These are phyloP conservation scores for Yarrowia sp. DNA, from an alignment of 805 yeast species.

Conservation along the genomic window DNA sequence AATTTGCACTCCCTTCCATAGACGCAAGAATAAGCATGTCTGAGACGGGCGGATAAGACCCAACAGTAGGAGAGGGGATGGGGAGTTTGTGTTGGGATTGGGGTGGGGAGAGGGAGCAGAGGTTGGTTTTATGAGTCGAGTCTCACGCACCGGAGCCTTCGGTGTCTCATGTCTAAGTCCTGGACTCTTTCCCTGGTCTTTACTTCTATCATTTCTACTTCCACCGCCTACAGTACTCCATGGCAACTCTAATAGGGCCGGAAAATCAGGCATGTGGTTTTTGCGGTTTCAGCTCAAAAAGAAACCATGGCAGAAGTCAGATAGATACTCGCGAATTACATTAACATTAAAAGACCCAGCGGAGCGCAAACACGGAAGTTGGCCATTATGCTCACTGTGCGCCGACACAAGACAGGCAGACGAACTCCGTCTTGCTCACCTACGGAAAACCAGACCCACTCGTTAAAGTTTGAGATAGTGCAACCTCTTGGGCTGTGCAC, in stretches of 20 bases:
- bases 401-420: no score
- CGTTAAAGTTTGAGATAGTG: slow-evolving; percentile 29
- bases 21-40: neutral
- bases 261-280: slow-evolving; percentile 6
- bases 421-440: no score
- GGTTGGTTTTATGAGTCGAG: no score
- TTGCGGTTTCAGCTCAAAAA: slow-evolving; percentile 5
- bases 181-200: no score
- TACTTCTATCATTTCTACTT: no score
- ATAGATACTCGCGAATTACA: neutral
- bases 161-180: no score
- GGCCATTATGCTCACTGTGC: no score
- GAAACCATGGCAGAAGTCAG: neutral
- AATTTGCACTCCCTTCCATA: slow-evolving; percentile 3
- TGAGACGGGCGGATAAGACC: slow-evolving; percentile 9
- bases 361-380: no score
- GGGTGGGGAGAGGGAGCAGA: no score
- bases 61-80: neutral
- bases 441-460: neutral
- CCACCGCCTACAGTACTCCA: no score
- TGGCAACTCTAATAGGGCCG: slow-evolving; percentile 5
- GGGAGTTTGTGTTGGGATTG: neutral
- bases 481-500: slow-evolving; percentile 35
- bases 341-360: neutral
- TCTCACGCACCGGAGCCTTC: no score